These are phyloP conservation scores for Clarireedia homoeocarpa DNA, from an alignment of 2,329 filamentous ascomycete genomes.

Conservation along the genomic window DNA sequence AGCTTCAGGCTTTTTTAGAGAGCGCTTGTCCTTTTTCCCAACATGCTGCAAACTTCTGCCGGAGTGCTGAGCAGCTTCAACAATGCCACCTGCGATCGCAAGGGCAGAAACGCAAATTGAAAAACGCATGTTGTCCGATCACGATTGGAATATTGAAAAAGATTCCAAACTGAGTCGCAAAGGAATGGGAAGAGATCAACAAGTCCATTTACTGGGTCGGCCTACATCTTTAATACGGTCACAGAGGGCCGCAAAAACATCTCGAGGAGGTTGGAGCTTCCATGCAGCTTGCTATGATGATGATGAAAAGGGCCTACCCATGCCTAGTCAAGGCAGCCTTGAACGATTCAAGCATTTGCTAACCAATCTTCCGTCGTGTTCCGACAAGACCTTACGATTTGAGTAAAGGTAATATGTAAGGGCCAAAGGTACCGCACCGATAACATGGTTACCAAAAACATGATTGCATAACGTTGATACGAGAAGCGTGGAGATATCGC, in stretches of 20 bases:
- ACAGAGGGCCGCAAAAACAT: background rate
- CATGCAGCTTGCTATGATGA: slow-evolving; percentile 1
- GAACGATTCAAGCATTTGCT: background rate
- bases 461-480: background rate
- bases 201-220: background rate
- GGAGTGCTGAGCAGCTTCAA: slow-evolving; percentile 1
- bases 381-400: background rate
- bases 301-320: background rate
- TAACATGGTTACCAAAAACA: no score
- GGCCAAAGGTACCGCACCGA: background rate
- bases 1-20: background rate
- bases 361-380: background rate
- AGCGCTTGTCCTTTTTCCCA: slow-evolving; percentile 4
- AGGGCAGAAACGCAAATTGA: slow-evolving; percentile 6
- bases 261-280: background rate
- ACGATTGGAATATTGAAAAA: background rate
- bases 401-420: background rate
- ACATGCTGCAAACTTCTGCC: slow-evolving; percentile 9
- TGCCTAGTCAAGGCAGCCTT: background rate
- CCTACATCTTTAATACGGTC: slow-evolving; percentile 3
- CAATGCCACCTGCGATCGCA: slow-evolving; percentile 7
- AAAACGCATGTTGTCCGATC: slow-evolving; percentile 10
- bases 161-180: background rate
- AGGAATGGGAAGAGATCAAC: background rate
- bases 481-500: background rate